These are phyloP conservation scores for Buddleja alternifolia DNA, from an alignment of 257 asterid genomes.

Conservation along the genomic window DNA sequence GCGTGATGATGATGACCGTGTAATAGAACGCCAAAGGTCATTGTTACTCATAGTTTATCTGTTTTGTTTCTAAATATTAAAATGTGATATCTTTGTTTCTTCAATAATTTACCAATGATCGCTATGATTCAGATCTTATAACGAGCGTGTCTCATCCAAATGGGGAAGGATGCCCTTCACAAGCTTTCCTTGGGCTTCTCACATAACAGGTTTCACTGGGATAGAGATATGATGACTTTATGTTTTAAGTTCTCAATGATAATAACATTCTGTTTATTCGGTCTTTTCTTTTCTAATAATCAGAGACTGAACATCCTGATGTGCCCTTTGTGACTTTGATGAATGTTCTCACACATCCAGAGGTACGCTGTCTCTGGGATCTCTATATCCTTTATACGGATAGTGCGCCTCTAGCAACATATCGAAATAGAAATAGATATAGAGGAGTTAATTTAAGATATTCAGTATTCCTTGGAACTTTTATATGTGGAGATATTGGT, in stretches of 20 bases:
- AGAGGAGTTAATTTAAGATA: background rate
- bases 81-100: constrained; percentile 5
- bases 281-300: constrained; percentile 23
- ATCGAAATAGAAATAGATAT: background rate
- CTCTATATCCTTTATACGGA: background rate
- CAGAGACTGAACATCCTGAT: constrained; percentile 59
- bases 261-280: constrained; percentile 8
- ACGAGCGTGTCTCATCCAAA: constrained; percentile 52
- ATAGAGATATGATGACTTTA: constrained; percentile 29
- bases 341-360: constrained; percentile 69
- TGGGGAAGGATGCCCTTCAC: constrained; percentile 67
- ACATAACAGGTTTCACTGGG: constrained; percentile 57
- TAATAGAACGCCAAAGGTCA: constrained; percentile 60
- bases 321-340: constrained; percentile 72
- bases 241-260: constrained; percentile 21
- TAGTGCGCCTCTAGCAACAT: background rate
- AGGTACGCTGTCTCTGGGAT: constrained; percentile 47
- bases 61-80: too few species aligned
- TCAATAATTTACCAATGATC: constrained; percentile 15
- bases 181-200: constrained; percentile 70
- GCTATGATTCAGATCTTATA: constrained; percentile 46
- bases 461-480: background rate
- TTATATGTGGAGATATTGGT: background rate
- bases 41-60: constrained; percentile 31
- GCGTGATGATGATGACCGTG: constrained; percentile 56